Conservation (phyloP, 2,329 filamentous ascomycete species). For the Lojkania enalia region DNA sequence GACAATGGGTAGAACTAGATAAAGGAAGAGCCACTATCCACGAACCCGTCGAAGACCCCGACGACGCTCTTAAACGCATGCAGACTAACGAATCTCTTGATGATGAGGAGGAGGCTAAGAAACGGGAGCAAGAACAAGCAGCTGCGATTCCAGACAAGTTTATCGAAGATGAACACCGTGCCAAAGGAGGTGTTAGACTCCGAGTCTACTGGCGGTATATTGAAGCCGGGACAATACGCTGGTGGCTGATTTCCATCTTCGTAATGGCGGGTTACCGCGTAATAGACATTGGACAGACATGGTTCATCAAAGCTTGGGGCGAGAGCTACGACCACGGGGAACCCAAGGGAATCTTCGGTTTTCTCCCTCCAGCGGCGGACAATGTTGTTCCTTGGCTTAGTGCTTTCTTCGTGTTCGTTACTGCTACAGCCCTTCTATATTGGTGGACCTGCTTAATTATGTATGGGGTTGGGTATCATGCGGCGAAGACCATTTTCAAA, state of each 20-base stretch:
- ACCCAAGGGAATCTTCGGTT: slow-evolving; percentile 40
- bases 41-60: slow-evolving; percentile 49
- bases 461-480: slow-evolving; percentile 76
- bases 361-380: slow-evolving; percentile 66
- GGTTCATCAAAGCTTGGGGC: slow-evolving; percentile 87
- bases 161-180: slow-evolving; percentile 75
- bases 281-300: slow-evolving; percentile 68
- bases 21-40: slow-evolving; percentile 58
- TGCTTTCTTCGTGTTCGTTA: slow-evolving; percentile 66
- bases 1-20: slow-evolving; percentile 72
- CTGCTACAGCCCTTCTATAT: slow-evolving; percentile 44
- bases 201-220: slow-evolving; percentile 85
- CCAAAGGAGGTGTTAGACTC: slow-evolving; percentile 73
- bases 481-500: slow-evolving; percentile 74
- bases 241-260: slow-evolving; percentile 69
- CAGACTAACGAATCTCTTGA: slow-evolving; percentile 42
- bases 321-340: slow-evolving; percentile 64
- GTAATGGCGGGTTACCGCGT: slow-evolving; percentile 67
- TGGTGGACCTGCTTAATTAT: slow-evolving; percentile 68
- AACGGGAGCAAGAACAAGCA: slow-evolving; percentile 44
- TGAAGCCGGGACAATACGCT: slow-evolving; percentile 73
- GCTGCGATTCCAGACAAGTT: slow-evolving; percentile 71
- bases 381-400: slow-evolving; percentile 76
- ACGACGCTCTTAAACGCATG: slow-evolving; percentile 49
- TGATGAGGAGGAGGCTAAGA: slow-evolving; percentile 42